Base-by-base conservation (phyloP, 1,284 basidiomycete species). In the Trichosporon sp. region DNA sequence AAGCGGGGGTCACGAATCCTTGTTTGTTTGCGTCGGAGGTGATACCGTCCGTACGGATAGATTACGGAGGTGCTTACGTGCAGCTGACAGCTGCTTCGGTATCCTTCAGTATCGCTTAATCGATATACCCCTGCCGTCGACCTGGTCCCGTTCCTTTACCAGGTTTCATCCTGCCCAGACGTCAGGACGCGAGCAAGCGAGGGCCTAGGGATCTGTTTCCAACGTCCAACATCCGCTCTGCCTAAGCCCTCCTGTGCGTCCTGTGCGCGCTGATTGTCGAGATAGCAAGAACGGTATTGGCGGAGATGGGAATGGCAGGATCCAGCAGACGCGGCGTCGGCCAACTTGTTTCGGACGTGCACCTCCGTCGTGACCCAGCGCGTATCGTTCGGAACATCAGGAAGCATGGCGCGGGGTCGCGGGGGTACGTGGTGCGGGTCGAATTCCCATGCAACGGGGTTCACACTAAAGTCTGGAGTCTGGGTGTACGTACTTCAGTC, bases 341-440 rank as follows among this genome's bases (percentile, higher is more conserved):
- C 51, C 51, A 21, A 54, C 51, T 54, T 54, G 51, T 54, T 54
- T 54, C 51, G 51, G 51, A 26, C 51, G 14, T 11, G 51, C 51
- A 54, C 51, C 8, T 54, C 51, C 51, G 51, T 19, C 16, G 51
- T 8, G 19, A 21, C 2, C 51, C 51, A 16, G 51, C 51, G 19
- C 48, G 6, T 11, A 54, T 19, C 51, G 21, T 54, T 19, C 51
- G 51, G 51, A 21, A 54, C 51, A 54, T 54, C 19, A 54, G 51
- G 51, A 8, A 7, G n/a, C 51, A 11, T 16, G 21, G 7, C 7
- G 51, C 19, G 21, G 51, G 48, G n/a, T 51, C n/a, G 48, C 48
- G 19, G 48, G 19, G 2, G 51, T 40, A 11, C 51, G 51, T 7
- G 19, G 5, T 26, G 51, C 51, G 51, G 48, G 48, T 26, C 51